Percentiles rank a stretch among this genome's conserved stretches.
These are phyloP conservation scores for Penicillium fimorum DNA, from an alignment of 495 filamentous ascomycete genomes.

Conservation along the genomic window DNA sequence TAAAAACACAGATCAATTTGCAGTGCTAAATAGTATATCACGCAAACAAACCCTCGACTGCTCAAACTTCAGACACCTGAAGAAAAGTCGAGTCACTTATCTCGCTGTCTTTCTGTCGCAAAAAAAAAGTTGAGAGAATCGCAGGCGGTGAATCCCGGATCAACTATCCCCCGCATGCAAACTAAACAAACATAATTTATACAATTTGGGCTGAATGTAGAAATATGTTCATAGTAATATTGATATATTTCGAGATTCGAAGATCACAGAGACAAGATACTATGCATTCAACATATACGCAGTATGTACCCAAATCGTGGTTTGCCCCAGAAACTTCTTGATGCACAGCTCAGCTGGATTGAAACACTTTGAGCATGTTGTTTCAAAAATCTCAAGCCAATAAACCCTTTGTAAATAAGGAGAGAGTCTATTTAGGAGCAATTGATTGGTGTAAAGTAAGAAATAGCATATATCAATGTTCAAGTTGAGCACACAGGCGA, in stretches of 20 bases:
- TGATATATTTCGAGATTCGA: no score
- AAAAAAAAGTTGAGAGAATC: slow-evolving; percentile 31
- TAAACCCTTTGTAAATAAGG: not conserved
- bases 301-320: not conserved
- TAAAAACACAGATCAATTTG: not conserved
- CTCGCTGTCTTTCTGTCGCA: slow-evolving; percentile 24
- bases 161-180: slow-evolving; percentile 33
- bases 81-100: slow-evolving; percentile 16
- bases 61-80: slow-evolving; percentile 12
- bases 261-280: no score
- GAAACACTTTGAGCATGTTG: not conserved
- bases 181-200: slow-evolving; percentile 29
- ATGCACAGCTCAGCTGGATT: not conserved
- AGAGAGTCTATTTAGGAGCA: not conserved
- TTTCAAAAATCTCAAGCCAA: not conserved
- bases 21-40: not conserved
- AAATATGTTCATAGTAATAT: not conserved
- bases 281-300: no score
- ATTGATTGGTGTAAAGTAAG: not conserved
- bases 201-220: not conserved
- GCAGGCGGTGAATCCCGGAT: slow-evolving; percentile 40
- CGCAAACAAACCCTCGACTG: not conserved
- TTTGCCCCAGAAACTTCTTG: not conserved
- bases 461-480: not conserved
- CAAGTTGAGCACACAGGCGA: not conserved